Percentiles rank a stretch among this genome's conserved stretches.
These are phyloP conservation scores for Heterobasidion annosum DNA, from an alignment of 1,284 basidiomycete genomes.

Conservation along the genomic window DNA sequence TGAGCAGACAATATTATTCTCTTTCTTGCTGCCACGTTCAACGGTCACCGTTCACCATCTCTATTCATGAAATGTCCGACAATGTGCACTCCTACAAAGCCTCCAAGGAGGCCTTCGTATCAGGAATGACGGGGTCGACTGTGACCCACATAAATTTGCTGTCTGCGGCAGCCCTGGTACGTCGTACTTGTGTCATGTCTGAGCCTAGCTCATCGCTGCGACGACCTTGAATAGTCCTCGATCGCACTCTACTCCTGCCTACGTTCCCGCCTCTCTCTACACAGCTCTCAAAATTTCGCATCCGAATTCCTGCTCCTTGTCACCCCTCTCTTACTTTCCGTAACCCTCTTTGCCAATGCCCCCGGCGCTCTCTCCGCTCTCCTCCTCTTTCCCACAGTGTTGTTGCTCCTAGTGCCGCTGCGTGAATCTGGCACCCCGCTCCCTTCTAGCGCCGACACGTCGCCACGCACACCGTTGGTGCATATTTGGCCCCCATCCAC, in stretches of 20 bases:
- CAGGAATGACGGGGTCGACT: constrained; percentile 71
- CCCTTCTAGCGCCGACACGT: constrained; percentile 26
- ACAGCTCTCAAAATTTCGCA: constrained; percentile 29
- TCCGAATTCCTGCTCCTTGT: constrained; percentile 62
- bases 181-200: constrained; percentile 19
- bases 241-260: constrained; percentile 61
- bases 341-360: constrained; percentile 65
- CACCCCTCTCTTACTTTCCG: constrained; percentile 69
- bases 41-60: background rate
- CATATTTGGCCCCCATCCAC: background rate
- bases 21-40: too few species aligned
- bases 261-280: constrained; percentile 33
- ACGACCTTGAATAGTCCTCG: constrained; percentile 41
- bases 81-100: constrained; percentile 50
- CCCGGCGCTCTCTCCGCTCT: constrained; percentile 45
- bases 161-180: constrained; percentile 64
- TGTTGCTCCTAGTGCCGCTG: constrained; percentile 32
- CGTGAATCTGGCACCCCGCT: constrained; percentile 38
- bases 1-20: too few species aligned
- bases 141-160: constrained; percentile 71
- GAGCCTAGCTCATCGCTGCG: constrained; percentile 9
- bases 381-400: constrained; percentile 35
- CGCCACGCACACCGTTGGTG: constrained; percentile 1
- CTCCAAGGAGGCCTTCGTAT: constrained; percentile 84
- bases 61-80: background rate